A percentile compares a stretch with the other conserved stretches of the same genome.
Conservation (phyloP, 805 yeast genomes). For the Candida patagonica region DNA sequence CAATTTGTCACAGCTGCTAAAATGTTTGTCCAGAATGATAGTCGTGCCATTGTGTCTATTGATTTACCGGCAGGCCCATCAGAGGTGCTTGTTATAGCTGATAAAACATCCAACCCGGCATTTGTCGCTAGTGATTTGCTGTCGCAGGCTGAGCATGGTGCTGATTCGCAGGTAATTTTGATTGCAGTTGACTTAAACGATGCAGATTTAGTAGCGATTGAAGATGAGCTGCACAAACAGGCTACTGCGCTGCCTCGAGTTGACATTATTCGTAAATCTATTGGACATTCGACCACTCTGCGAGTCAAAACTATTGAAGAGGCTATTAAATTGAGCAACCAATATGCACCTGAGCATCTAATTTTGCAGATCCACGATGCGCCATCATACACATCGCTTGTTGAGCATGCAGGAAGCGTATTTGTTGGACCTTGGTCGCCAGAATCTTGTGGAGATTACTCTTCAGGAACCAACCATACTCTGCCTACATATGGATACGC, state of each 20-base stretch:
- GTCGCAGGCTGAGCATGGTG: slow-evolving; percentile 98
- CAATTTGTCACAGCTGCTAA: slow-evolving; percentile 99
- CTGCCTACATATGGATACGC: slow-evolving; percentile 98
- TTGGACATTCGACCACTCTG: slow-evolving; percentile 81
- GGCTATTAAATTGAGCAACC: slow-evolving; percentile 80
- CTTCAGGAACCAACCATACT: slow-evolving; percentile 97
- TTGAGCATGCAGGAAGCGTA: slow-evolving; percentile 91
- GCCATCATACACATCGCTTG: slow-evolving; percentile 53
- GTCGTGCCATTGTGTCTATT: slow-evolving; percentile 88
- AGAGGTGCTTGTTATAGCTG: slow-evolving; percentile 92
- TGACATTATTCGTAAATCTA: slow-evolving; percentile 85
- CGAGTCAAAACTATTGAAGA: slow-evolving; percentile 59
- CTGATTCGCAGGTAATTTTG: slow-evolving; percentile 93
- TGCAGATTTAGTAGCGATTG: slow-evolving; percentile 55
- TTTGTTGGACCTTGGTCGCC: slow-evolving; percentile 96
- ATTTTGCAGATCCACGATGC: slow-evolving; percentile 86
- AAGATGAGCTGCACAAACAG: slow-evolving; percentile 75
- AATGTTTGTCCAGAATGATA: slow-evolving; percentile 93
- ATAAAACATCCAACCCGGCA: slow-evolving; percentile 78
- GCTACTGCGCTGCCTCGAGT: slow-evolving; percentile 82
- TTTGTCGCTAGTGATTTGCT: slow-evolving; percentile 94
- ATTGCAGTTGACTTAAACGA: slow-evolving; percentile 67
- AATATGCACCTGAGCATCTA: slow-evolving; percentile 96
- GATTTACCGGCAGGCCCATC: slow-evolving; percentile 99
- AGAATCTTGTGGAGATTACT: slow-evolving; percentile 97